Conservation (phyloP, 306 rosid species). For the Lotus japonicus region DNA sequence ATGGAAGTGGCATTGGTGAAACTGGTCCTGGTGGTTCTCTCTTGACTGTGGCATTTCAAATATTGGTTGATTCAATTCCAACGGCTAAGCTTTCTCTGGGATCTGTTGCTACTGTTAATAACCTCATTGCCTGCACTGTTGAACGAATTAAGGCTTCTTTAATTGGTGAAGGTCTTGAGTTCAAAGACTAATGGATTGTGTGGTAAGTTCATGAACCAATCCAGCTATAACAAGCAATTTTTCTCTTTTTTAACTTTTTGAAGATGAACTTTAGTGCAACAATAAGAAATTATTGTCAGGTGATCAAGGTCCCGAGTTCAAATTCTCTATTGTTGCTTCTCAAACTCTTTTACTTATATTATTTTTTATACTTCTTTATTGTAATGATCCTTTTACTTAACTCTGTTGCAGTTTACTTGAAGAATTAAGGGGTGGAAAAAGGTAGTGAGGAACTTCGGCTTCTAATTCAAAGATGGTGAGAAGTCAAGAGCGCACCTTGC, state of each 20-base stretch:
- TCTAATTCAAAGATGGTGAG: conserved; percentile 30
- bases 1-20: conserved; percentile 51
- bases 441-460: conserved; percentile 35
- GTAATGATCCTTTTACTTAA: not conserved
- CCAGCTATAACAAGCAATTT: too few relatives aligned
- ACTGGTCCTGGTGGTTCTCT: conserved; percentile 69
- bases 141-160: conserved; percentile 86
- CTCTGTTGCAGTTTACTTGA: conserved; percentile 30
- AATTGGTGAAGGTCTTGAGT: conserved; percentile 49
- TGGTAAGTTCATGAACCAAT: too few relatives aligned
- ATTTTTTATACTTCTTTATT: not conserved
- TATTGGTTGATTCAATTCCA: conserved; percentile 87
- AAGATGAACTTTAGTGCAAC: too few relatives aligned
- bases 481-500: conserved; percentile 99
- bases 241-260: too few relatives aligned
- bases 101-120: conserved; percentile 90
- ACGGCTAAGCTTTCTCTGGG: conserved; percentile 93
- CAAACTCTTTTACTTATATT: too few relatives aligned
- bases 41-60: conserved; percentile 89
- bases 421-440: conserved; percentile 10
- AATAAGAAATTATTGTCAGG: too few relatives aligned
- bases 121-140: conserved; percentile 87
- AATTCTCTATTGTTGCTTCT: too few relatives aligned
- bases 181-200: not conserved
- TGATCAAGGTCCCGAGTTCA: too few relatives aligned